Evolutionary conservation across 1,284 basidiomycete genomes (phyloP).

Genomic region (Sporisorium iseilematis-ciliati): DNA sequence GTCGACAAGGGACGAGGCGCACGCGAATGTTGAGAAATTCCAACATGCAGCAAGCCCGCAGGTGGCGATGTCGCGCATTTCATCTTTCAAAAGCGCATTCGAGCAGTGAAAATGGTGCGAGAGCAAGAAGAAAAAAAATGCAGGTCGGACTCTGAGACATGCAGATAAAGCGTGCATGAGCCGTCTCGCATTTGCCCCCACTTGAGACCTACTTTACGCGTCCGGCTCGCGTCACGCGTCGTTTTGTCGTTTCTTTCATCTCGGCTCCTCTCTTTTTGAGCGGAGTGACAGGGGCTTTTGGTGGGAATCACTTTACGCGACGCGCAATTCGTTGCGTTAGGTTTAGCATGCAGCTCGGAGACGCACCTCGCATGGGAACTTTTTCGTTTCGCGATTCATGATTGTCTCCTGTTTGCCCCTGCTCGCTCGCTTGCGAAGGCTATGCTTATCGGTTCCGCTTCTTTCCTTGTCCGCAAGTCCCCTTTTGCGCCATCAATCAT

Average conservation of each 20-base stretch:
- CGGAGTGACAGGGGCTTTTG: not conserved
- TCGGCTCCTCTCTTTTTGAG: not conserved
- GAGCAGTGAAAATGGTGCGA: not conserved
- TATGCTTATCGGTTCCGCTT: not conserved
- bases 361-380: constrained; percentile 16
- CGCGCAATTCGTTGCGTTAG: not conserved
- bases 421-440: not conserved
- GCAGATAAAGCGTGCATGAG: constrained; percentile 16
- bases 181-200: not conserved
- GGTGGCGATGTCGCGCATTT: constrained; percentile 19
- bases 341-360: constrained; percentile 6
- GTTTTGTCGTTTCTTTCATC: not conserved
- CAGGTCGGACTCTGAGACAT: constrained; percentile 37
- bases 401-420: not conserved
- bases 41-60: constrained; percentile 22
- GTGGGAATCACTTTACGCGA: constrained; percentile 4
- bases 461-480: not conserved
- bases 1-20: constrained; percentile 5
- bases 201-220: not conserved
- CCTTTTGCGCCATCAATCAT: too few relatives aligned
- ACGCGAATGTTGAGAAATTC: constrained; percentile 26
- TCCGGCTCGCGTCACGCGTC: constrained; percentile 8
- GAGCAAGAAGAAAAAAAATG: constrained; percentile 4
- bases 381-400: not conserved
- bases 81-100: not conserved